Base-by-base conservation (phyloP, 352 stramenopile species). In the Phytophthora aleatoria region DNA sequence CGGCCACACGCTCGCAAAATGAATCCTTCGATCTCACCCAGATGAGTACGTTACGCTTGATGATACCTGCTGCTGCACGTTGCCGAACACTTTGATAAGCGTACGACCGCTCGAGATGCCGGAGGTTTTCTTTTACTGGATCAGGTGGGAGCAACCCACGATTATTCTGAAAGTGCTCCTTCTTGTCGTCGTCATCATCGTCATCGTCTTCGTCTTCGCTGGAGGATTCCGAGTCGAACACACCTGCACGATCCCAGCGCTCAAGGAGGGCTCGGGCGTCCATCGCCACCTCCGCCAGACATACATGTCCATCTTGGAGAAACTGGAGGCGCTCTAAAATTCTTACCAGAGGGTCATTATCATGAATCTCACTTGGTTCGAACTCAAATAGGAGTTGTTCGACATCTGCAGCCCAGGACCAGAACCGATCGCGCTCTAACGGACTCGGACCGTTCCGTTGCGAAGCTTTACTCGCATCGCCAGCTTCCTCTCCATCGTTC, bases 41-140 rank as follows among this genome's bases (percentile, higher is more conserved):
- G 10, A 30, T 50, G 27, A 90, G 51, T 0, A 89, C 74, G 13
- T 80, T 79, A 9, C 81, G 79, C 56, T 90, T 90, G 58, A 92
- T 88, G 41, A 89, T 50, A 36, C 73, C 75, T 15, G 73, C 78
- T 15, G 81, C 83, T 12, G 81, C 77, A 24, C 79, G 77, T 59
- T 90, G 77, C 1, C 79, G 79, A 20, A 89, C 42, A 20, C 60
- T 81, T 50, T 85, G 76, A 59, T 89, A 89, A 20, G 72, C 78
- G 30, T 91, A 81, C 41, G 83, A 89, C 5, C 73, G 27, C 26
- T 78, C 48, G 5, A 73, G 31, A 35, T 45, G 43, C 0, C 56
- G 33, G 5, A 45, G 15, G 5, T 42, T 58, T 31, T 69, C 54
- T 54, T 70, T 69, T 3, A 30, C 42, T 33, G 55, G 16, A 20